phyloP scores from a whole-genome alignment of 2,329 filamentous ascomycete species.

The Cadophora sp. region DNA sequence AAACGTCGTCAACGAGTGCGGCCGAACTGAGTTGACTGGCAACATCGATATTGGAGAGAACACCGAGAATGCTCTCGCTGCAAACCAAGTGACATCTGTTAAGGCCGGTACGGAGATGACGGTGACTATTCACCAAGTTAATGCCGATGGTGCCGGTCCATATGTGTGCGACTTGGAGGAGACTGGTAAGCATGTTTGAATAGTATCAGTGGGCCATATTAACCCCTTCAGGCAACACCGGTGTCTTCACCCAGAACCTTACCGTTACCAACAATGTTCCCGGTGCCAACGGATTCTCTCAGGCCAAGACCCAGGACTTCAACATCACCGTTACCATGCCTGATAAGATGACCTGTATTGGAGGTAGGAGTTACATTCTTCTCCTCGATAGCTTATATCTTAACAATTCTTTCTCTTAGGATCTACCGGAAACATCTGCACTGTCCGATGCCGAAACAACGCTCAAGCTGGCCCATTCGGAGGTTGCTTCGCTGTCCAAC shows the following conservation, averaged over 20 bases:
- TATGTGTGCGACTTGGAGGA: conserved; percentile 61
- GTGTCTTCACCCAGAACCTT: conserved; percentile 54
- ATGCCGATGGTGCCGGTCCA: conserved; percentile 61
- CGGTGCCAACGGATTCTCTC: conserved; percentile 62
- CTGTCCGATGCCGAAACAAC: conserved; percentile 65
- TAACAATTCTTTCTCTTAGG: conserved; percentile 42
- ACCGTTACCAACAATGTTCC: conserved; percentile 65
- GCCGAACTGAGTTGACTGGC: conserved; percentile 65
- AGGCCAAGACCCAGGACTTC: conserved; percentile 62
- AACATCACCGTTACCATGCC: conserved; percentile 63
- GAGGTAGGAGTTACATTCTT: conserved; percentile 50
- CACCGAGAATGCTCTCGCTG: conserved; percentile 58
- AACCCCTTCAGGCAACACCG: conserved; percentile 42
- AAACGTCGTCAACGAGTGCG: conserved; percentile 65
- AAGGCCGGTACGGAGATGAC: conserved; percentile 53
- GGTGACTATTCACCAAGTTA: conserved; percentile 60
- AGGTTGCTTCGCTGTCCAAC: conserved; percentile 64
- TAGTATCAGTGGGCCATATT: not conserved
- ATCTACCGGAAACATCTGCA: conserved; percentile 65
- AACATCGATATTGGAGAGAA: conserved; percentile 67
- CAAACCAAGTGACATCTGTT: conserved; percentile 56
- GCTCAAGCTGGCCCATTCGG: conserved; percentile 63
- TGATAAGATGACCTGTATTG: conserved; percentile 54
- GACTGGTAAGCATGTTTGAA: conserved; percentile 49
- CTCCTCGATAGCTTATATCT: not conserved